Evolutionary conservation across 148 eudicot genomes (phyloP).

Genomic region (Polygonum aviculare): DNA sequence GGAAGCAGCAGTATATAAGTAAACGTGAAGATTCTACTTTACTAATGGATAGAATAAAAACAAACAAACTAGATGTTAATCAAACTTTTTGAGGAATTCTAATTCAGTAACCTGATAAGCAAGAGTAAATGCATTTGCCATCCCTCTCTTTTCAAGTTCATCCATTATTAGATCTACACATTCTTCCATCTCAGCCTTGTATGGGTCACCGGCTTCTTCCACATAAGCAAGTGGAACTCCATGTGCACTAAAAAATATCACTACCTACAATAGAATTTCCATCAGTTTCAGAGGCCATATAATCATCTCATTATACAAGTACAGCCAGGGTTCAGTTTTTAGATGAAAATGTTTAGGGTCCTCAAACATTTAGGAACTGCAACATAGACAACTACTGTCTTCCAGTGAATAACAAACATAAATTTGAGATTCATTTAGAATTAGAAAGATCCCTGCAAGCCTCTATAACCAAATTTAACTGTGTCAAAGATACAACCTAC

Average conservation of each 20-base stretch:
- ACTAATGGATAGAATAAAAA: background rate
- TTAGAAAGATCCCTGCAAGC: background rate
- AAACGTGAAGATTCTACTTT: background rate
- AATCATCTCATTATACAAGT: background rate
- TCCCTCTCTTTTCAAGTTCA: constrained; percentile 66
- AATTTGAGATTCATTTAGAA: background rate
- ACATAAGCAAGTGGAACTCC: constrained; percentile 96
- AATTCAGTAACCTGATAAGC: constrained; percentile 73
- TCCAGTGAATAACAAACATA: background rate
- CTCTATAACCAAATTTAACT: background rate
- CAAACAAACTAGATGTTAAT: background rate
- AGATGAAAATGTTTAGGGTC: no score
- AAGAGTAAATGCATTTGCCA: constrained; percentile 65
- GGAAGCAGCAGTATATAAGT: background rate
- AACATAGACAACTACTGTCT: no score
- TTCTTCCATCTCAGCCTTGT: constrained; percentile 99
- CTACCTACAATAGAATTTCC: constrained; percentile 41
- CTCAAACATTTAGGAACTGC: no score
- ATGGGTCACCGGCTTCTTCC: constrained; percentile 99
- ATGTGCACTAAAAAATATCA: constrained; percentile 97
- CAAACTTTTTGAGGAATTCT: background rate
- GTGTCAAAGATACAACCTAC: no score
- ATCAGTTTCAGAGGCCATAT: background rate
- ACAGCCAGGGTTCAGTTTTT: background rate
- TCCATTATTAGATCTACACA: constrained; percentile 95